These are phyloP conservation scores for Pythium phragmiticola DNA, from an alignment of 352 stramenopile species.

Conservation along the genomic window DNA sequence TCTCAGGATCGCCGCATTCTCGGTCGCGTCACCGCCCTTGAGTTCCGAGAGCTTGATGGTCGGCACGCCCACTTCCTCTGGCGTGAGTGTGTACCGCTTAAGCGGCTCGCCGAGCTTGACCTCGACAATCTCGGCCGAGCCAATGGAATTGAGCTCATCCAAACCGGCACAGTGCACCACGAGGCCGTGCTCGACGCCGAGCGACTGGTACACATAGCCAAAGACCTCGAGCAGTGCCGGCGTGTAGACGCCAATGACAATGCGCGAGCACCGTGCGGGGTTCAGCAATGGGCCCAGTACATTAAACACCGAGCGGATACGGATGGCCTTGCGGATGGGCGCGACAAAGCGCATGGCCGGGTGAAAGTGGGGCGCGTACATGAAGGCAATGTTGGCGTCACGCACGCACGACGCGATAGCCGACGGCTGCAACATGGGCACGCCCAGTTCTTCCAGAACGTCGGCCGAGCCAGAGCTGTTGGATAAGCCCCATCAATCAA, in stretches of 20 bases:
- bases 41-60: slow-evolving; percentile 92
- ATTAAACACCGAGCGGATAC: slow-evolving; percentile 97
- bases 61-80: slow-evolving; percentile 87
- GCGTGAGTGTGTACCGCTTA: slow-evolving; percentile 42
- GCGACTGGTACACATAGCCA: slow-evolving; percentile 79
- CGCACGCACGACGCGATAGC: slow-evolving; percentile 93
- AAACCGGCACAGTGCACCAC: slow-evolving; percentile 98
- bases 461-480: slow-evolving; percentile 92
- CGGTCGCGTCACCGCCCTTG: slow-evolving; percentile 91
- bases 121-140: slow-evolving; percentile 79
- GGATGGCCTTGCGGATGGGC: slow-evolving; percentile 95
- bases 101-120: slow-evolving; percentile 51
- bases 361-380: slow-evolving; percentile 97
- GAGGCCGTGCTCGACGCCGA: slow-evolving; percentile 96
- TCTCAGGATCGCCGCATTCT: slow-evolving; percentile 95
- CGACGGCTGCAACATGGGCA: slow-evolving; percentile 92
- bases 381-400: slow-evolving; percentile 94
- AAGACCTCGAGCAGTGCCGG: slow-evolving; percentile 89
- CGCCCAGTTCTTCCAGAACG: slow-evolving; percentile 95
- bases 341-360: slow-evolving; percentile 95
- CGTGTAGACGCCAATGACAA: slow-evolving; percentile 99
- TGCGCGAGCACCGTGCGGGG: slow-evolving; percentile 91
- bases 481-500: background rate
- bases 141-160: slow-evolving; percentile 98
- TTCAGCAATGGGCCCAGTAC: slow-evolving; percentile 98